A percentile compares a stretch with the other conserved stretches of the same genome.
These are phyloP conservation scores for Cyclotella kingstonii DNA, from an alignment of 108 stramenopile genomes.

Conservation along the genomic window DNA sequence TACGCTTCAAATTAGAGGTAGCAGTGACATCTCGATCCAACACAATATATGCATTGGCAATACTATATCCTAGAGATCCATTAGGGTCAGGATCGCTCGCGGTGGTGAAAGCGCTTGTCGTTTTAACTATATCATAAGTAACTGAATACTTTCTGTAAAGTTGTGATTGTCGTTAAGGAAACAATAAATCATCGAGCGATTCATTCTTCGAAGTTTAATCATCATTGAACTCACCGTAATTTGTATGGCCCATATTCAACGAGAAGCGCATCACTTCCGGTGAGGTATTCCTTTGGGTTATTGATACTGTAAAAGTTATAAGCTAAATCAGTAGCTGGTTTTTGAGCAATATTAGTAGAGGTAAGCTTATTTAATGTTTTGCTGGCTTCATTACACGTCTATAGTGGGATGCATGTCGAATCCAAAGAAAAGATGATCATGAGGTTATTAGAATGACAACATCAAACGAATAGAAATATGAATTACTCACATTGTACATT, in stretches of 20 bases:
- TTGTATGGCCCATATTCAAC: slow-evolving; percentile 50
- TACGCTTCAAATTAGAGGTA: slow-evolving; percentile 42
- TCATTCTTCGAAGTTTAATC: neutral
- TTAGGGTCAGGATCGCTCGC: slow-evolving; percentile 32
- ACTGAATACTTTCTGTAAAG: slow-evolving; percentile 37
- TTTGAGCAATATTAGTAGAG: slow-evolving; percentile 43
- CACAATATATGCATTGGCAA: slow-evolving; percentile 49
- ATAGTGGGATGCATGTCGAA: neutral
- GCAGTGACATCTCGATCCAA: slow-evolving; percentile 39
- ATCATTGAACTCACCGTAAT: slow-evolving; percentile 15
- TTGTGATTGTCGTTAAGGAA: neutral
- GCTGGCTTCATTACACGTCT: slow-evolving; percentile 39
- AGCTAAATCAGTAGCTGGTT: slow-evolving; percentile 33
- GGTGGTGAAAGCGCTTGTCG: slow-evolving; percentile 28
- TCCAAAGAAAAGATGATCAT: neutral
- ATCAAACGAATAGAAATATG: neutral
- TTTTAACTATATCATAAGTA: slow-evolving; percentile 36
- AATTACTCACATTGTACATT: slow-evolving; percentile 46
- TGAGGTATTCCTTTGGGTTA: slow-evolving; percentile 50
- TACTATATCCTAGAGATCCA: slow-evolving; percentile 45
- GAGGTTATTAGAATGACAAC: neutral
- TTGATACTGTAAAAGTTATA: slow-evolving; percentile 49
- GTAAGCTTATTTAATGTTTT: slow-evolving; percentile 40
- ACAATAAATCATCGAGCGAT: neutral
- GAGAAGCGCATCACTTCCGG: slow-evolving; percentile 42